phyloP scores from a whole-genome alignment of 352 stramenopile genomes.

The Pythium aristosporum region DNA sequence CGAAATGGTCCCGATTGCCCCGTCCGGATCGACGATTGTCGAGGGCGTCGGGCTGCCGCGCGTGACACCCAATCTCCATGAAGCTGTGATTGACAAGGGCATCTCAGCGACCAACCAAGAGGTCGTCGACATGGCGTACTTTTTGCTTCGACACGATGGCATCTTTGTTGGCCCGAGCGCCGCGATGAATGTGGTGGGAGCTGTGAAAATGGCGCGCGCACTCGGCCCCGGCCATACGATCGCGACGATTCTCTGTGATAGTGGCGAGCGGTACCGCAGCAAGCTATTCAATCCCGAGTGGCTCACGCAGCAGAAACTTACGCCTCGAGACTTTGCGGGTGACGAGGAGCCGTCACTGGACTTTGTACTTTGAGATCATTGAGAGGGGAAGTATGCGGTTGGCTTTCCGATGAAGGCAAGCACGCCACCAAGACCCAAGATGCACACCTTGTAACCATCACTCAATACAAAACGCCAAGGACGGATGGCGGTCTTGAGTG shows the following conservation, averaged over 20 bases:
- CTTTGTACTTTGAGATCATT: slow-evolving; percentile 22
- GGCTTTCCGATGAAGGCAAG: background rate
- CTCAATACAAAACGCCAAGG: too few species aligned
- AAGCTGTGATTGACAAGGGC: slow-evolving; percentile 88
- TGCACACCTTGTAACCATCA: too few species aligned
- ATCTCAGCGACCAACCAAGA: slow-evolving; percentile 92
- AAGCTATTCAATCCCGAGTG: slow-evolving; percentile 82
- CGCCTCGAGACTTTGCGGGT: slow-evolving; percentile 3
- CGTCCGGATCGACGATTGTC: slow-evolving; percentile 84
- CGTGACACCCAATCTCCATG: slow-evolving; percentile 91
- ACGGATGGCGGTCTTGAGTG: too few species aligned
- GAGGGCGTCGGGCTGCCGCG: slow-evolving; percentile 93
- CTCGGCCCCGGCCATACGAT: slow-evolving; percentile 69
- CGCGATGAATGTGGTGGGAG: slow-evolving; percentile 73
- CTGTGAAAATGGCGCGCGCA: slow-evolving; percentile 72
- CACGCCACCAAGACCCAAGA: too few species aligned
- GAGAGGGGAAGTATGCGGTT: background rate
- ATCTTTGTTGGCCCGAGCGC: slow-evolving; percentile 91
- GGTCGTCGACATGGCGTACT: slow-evolving; percentile 93
- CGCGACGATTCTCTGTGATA: slow-evolving; percentile 82
- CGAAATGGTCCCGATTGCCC: slow-evolving; percentile 77
- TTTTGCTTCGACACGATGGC: slow-evolving; percentile 87
- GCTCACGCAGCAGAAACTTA: slow-evolving; percentile 56
- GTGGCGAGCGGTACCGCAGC: slow-evolving; percentile 74
- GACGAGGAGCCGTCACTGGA: slow-evolving; percentile 25